A percentile compares a stretch with the other conserved stretches of the same genome.
These are phyloP conservation scores for Aspergillus brunneoviolaceus DNA, from an alignment of 2,329 filamentous ascomycete species.

Conservation along the genomic window DNA sequence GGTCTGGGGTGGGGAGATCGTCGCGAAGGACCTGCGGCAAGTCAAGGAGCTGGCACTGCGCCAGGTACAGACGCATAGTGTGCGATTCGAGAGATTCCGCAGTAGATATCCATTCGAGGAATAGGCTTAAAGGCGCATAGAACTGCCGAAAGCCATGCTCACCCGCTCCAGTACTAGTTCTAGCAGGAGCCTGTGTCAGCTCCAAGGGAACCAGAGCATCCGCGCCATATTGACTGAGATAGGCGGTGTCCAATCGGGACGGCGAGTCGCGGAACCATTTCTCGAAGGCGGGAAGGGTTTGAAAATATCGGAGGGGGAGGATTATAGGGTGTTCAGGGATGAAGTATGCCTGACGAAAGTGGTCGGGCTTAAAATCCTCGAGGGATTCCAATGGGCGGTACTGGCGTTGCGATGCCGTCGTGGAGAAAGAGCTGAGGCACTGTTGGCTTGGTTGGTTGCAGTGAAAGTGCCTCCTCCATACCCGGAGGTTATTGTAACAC, in stretches of 20 bases:
- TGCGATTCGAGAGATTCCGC: slow-evolving; percentile 24
- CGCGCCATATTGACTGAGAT: slow-evolving; percentile 47
- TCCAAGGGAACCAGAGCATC: slow-evolving; percentile 60
- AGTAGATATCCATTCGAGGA: slow-evolving; percentile 55
- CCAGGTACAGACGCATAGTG: slow-evolving; percentile 68
- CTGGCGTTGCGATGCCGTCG: slow-evolving; percentile 3
- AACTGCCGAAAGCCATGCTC: slow-evolving; percentile 46
- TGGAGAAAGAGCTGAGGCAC: slow-evolving; percentile 2
- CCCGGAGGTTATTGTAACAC: slow-evolving; percentile 15
- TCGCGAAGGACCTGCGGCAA: slow-evolving; percentile 62
- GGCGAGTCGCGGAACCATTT: slow-evolving; percentile 59
- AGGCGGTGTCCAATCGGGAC: slow-evolving; percentile 44
- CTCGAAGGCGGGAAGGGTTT: slow-evolving; percentile 51
- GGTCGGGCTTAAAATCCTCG: slow-evolving; percentile 36
- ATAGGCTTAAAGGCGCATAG: slow-evolving; percentile 57
- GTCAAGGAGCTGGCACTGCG: slow-evolving; percentile 71
- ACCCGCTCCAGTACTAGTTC: not conserved
- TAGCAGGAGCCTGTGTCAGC: slow-evolving; percentile 41
- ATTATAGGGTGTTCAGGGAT: slow-evolving; percentile 53
- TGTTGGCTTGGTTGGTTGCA: not conserved
- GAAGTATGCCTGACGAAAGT: slow-evolving; percentile 58
- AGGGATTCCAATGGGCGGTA: slow-evolving; percentile 33
- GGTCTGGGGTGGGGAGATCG: slow-evolving; percentile 66
- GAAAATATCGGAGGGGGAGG: slow-evolving; percentile 47
- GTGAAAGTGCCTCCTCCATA: not conserved